A percentile compares a stretch with the other conserved stretches of the same genome.
These are phyloP conservation scores for Boeremia lycopersici DNA, from an alignment of 2,329 filamentous ascomycete species.

Conservation along the genomic window DNA sequence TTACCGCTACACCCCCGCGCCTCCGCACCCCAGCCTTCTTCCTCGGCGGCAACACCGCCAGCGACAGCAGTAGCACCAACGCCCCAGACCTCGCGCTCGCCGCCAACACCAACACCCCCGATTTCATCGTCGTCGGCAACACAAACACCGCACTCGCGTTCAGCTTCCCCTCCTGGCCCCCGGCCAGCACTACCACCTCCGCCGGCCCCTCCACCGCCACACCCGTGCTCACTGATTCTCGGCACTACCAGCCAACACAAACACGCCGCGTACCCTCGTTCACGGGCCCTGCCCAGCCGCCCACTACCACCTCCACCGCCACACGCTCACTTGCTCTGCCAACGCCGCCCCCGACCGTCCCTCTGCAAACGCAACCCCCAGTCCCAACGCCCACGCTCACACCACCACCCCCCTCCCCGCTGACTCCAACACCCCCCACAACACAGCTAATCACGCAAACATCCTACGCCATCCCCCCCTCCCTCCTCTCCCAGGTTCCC, in stretches of 20 bases:
- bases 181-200: background rate
- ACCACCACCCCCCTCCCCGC: background rate
- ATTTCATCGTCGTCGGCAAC: background rate
- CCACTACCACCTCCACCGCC: too few relatives aligned
- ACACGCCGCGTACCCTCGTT: background rate
- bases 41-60: too few relatives aligned
- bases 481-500: background rate
- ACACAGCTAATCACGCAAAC: too few relatives aligned
- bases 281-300: background rate
- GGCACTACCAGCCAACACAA: background rate
- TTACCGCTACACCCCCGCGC: too few relatives aligned
- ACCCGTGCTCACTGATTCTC: background rate
- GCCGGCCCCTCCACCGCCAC: background rate
- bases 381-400: background rate
- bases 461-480: background rate
- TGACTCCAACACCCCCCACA: background rate
- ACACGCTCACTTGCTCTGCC: too few relatives aligned
- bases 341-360: too few relatives aligned
- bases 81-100: too few relatives aligned
- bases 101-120: background rate
- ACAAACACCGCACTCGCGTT: background rate
- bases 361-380: too few relatives aligned
- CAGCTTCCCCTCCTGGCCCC: background rate
- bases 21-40: too few relatives aligned
- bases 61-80: too few relatives aligned